phyloP scores from a whole-genome alignment of 805 yeast genomes.

The Jamesozyma jinghongensis region DNA sequence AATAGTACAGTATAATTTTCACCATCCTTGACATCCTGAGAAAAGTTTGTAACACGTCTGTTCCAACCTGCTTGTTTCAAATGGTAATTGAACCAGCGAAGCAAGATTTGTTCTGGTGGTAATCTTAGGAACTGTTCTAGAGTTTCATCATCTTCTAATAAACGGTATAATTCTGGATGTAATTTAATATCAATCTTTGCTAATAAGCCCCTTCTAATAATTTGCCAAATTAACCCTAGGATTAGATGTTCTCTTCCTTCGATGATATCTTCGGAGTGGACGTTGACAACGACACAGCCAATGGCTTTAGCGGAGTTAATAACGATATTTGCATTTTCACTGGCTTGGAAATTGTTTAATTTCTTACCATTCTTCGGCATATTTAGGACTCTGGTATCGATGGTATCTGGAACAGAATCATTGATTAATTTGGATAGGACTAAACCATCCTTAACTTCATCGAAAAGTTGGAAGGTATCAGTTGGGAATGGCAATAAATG shows the following conservation, averaged over 20 bases:
- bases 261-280: slow-evolving; percentile 89
- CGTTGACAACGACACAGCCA: slow-evolving; percentile 96
- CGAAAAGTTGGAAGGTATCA: slow-evolving; percentile 90
- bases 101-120: slow-evolving; percentile 93
- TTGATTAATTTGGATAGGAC: slow-evolving; percentile 88
- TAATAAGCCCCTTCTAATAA: slow-evolving; percentile 90
- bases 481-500: slow-evolving; percentile 82
- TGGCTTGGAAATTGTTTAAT: slow-evolving; percentile 88
- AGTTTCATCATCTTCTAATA: slow-evolving; percentile 93
- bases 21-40: slow-evolving; percentile 85
- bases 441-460: slow-evolving; percentile 92
- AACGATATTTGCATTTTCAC: slow-evolving; percentile 95
- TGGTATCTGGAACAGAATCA: slow-evolving; percentile 97
- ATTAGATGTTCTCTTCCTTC: slow-evolving; percentile 92
- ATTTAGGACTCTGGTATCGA: slow-evolving; percentile 94
- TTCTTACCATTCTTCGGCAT: slow-evolving; percentile 71
- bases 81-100: slow-evolving; percentile 97
- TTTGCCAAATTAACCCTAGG: slow-evolving; percentile 92
- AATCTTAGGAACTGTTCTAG: slow-evolving; percentile 91
- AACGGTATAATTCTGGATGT: slow-evolving; percentile 92
- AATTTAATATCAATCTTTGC: slow-evolving; percentile 91
- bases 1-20: slow-evolving; percentile 87
- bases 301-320: slow-evolving; percentile 98
- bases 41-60: slow-evolving; percentile 78
- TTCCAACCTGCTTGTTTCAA: slow-evolving; percentile 85